Base-by-base conservation (phyloP, 192 early-diverging fungal species). In the Backusella liffmaniae region DNA sequence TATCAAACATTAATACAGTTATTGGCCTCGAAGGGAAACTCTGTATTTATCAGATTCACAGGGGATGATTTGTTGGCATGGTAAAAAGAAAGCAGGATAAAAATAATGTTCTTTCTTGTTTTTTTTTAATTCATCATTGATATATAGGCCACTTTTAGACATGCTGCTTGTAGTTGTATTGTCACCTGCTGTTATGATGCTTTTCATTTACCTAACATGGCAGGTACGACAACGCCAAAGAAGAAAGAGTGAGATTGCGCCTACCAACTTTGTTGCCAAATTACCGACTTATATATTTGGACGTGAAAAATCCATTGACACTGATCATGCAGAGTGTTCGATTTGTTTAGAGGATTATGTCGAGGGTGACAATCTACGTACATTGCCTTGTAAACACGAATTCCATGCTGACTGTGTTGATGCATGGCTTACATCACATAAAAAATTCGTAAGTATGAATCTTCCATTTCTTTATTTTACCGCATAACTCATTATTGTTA, bases 261-360 rank as follows among this genome's bases (percentile, higher is more conserved):
- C 96, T 1, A 75, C 85, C 16, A 88, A 91, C 42, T 85, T 91
- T 29, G 94, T 97, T 10, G 85, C 87, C 66, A 90, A 90, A 72
- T 80, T 97, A 44, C 94, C 95, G 1, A 84, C 86, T 16, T 92
- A 90, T 44, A 87, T 87, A n/a, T 96, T 90, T 71, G 86, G 83
- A 77, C 70, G 74, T 26, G 74, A 90, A 67, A 92, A 92, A 70
- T 83, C 84, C 44, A 83, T 86, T 49, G 92, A 92, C 34, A 90
- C 90, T 78, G 95, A 95, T 35, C 95, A 91, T 26, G 86, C 87
- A 7, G 91, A 92, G 62, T 99, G 97, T 82, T 90, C 92, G 8
- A 97, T 99, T 34, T 99, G 97, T 84, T 82, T 99, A 76, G 96
- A 98, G 18, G 95, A 97, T 73, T 99, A 94, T 85, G 85, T 87